Evolutionary conservation across 2,329 filamentous ascomycete genomes (phyloP).

Genomic region (Clarireedia homoeocarpa): DNA sequence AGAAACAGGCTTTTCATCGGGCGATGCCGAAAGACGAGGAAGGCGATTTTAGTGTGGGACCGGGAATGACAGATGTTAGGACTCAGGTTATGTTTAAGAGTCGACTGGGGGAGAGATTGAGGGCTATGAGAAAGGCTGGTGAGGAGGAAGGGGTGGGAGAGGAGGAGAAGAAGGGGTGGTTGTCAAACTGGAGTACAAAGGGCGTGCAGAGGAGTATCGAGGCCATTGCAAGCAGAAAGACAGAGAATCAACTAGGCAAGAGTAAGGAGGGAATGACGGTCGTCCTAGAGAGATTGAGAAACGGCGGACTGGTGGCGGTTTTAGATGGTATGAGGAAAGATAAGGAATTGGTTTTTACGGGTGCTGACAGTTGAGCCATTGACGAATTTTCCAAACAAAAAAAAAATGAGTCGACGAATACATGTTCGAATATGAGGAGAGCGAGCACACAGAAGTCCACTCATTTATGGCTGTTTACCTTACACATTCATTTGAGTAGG

Average conservation of each 20-base stretch:
- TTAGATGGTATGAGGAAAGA: constrained; percentile 63
- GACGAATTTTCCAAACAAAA: constrained; percentile 7
- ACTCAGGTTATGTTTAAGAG: constrained; percentile 70
- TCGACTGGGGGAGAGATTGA: constrained; percentile 56
- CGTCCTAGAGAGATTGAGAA: constrained; percentile 63
- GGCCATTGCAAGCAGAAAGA: constrained; percentile 67
- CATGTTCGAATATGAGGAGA: background rate
- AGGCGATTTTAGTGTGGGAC: constrained; percentile 19
- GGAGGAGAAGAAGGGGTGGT: constrained; percentile 40
- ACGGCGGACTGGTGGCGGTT: constrained; percentile 60
- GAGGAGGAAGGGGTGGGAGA: constrained; percentile 37
- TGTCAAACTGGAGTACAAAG: constrained; percentile 55
- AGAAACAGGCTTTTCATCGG: constrained; percentile 60
- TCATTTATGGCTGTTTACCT: constrained; percentile 1
- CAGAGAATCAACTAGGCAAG: constrained; percentile 70
- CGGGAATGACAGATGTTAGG: constrained; percentile 53
- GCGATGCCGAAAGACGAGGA: constrained; percentile 17
- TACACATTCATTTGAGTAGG: constrained; percentile 8
- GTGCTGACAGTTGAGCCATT: constrained; percentile 9
- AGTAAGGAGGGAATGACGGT: constrained; percentile 78
- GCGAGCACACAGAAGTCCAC: background rate
- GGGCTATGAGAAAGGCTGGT: constrained; percentile 31
- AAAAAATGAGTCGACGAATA: constrained; percentile 2
- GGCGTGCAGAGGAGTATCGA: constrained; percentile 76
- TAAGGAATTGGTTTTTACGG: constrained; percentile 28